Conservation (phyloP, 768 basidiomycete species). For the Trametopsis cervina region DNA sequence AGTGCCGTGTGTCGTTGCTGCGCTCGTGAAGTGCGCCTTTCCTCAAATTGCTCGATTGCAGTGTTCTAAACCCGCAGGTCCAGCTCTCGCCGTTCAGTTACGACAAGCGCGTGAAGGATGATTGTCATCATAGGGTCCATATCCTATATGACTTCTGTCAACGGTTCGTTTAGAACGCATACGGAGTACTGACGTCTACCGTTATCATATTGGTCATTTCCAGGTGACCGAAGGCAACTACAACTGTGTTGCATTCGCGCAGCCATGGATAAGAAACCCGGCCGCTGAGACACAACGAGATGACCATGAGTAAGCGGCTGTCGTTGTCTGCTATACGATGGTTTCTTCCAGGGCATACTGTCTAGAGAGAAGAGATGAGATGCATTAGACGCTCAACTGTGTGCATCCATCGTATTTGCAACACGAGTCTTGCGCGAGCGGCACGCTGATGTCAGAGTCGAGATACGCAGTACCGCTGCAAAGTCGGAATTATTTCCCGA, state of each 20-base stretch:
- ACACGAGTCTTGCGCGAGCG: not conserved
- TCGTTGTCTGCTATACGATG: slow-evolving; percentile 44
- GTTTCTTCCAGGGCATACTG: too few species aligned
- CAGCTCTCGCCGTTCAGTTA: slow-evolving; percentile 41
- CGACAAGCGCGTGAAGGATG: slow-evolving; percentile 48
- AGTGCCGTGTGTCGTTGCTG: too few species aligned
- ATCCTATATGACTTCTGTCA: too few species aligned
- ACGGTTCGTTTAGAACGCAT: slow-evolving; percentile 6
- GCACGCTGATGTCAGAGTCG: not conserved
- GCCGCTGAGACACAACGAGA: slow-evolving; percentile 41
- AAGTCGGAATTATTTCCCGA: not conserved
- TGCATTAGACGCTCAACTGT: too few species aligned
- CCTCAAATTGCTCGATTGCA: slow-evolving; percentile 20
- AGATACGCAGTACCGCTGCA: slow-evolving; percentile 1
- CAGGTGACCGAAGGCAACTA: slow-evolving; percentile 54
- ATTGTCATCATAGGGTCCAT: slow-evolving; percentile 33
- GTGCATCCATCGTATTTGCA: slow-evolving; percentile 3
- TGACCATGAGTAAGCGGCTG: slow-evolving; percentile 50
- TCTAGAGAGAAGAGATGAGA: too few species aligned
- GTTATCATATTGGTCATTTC: slow-evolving; percentile 37
- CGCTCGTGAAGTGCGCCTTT: too few species aligned
- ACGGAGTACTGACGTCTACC: slow-evolving; percentile 14
- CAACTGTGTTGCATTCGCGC: slow-evolving; percentile 40
- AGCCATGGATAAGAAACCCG: slow-evolving; percentile 35
- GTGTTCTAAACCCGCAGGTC: slow-evolving; percentile 39